phyloP scores from a whole-genome alignment of 2,329 filamentous ascomycete species.

The Chaetomium olivaceum region DNA sequence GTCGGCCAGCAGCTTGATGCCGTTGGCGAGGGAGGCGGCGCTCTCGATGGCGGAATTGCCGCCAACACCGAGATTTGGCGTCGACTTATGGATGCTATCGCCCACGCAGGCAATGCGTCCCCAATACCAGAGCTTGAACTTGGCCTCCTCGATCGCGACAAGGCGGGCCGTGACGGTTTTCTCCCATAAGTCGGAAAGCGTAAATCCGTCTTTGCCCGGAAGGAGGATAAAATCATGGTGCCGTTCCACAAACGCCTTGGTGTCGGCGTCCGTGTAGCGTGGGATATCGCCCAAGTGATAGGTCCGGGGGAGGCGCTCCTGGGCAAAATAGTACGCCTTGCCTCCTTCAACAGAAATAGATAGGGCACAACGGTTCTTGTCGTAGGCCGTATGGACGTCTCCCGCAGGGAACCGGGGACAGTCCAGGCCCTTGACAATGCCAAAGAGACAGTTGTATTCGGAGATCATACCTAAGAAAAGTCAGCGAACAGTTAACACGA shows the following conservation, averaged over 20 bases:
- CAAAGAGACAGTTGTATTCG: slow-evolving; percentile 29
- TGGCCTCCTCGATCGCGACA: slow-evolving; percentile 27
- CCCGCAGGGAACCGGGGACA: slow-evolving; percentile 7
- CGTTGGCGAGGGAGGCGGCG: slow-evolving; percentile 26
- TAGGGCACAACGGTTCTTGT: slow-evolving; percentile 13
- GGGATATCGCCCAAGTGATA: slow-evolving; percentile 20
- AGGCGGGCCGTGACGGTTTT: slow-evolving; percentile 19
- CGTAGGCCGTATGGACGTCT: slow-evolving; percentile 20
- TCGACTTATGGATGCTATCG: slow-evolving; percentile 29
- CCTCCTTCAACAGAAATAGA: slow-evolving; percentile 14
- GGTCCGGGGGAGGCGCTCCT: slow-evolving; percentile 20
- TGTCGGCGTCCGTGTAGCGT: slow-evolving; percentile 24
- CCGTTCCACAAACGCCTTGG: slow-evolving; percentile 15
- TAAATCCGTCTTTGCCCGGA: slow-evolving; percentile 5
- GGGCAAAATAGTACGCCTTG: slow-evolving; percentile 26
- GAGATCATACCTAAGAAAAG: slow-evolving; percentile 16
- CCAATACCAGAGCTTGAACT: slow-evolving; percentile 28
- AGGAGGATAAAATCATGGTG: slow-evolving; percentile 17
- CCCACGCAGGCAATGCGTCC: slow-evolving; percentile 27
- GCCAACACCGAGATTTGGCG: slow-evolving; percentile 27
- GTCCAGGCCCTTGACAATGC: slow-evolving; percentile 19
- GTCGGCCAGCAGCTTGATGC: slow-evolving; percentile 23
- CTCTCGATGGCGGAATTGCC: slow-evolving; percentile 29
- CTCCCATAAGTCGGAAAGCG: slow-evolving; percentile 23
- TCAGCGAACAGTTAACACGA: not conserved